Percentiles rank a stretch among this genome's conserved stretches.
These are phyloP conservation scores for Microbotryomycetes sp. DNA, from an alignment of 1,284 basidiomycete genomes.

Conservation along the genomic window DNA sequence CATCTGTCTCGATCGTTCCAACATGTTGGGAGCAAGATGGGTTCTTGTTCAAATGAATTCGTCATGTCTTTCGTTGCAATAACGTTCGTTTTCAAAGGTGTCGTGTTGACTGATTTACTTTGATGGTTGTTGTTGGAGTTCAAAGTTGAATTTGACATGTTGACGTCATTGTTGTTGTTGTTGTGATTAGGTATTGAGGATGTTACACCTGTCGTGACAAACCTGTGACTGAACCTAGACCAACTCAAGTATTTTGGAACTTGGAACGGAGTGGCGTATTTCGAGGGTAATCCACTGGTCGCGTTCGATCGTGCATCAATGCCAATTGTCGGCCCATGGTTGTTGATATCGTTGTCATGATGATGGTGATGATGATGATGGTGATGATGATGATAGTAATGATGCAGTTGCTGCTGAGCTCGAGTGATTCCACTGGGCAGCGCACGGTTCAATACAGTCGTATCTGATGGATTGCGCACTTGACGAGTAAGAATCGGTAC, in stretches of 20 bases:
- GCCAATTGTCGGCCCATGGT: neutral
- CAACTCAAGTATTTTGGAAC: constrained; percentile 22
- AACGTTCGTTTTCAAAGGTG: neutral
- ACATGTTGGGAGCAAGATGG: constrained; percentile 58
- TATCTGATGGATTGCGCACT: neutral
- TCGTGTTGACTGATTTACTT: neutral
- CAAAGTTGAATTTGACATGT: neutral
- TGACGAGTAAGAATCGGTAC: constrained; percentile 14
- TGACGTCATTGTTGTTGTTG: neutral
- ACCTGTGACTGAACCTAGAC: constrained; percentile 9
- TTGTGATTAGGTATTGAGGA: neutral
- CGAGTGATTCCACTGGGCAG: too few relatives aligned
- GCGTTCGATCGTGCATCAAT: too few relatives aligned
- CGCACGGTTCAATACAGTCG: too few relatives aligned
- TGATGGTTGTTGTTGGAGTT: neutral
- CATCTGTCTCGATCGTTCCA: constrained; percentile 66
- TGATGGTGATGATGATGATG: neutral
- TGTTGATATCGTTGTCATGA: neutral
- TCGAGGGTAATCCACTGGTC: neutral
- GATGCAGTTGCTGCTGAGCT: too few relatives aligned
- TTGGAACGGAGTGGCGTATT: constrained; percentile 17
- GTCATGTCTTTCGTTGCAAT: neutral
- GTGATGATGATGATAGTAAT: too few relatives aligned
- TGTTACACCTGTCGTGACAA: constrained; percentile 19
- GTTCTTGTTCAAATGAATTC: neutral